A percentile compares a stretch with the other conserved stretches of the same genome.
phyloP scores from a whole-genome alignment of 345 rosid genomes.

The Eutrema heterophyllum region DNA sequence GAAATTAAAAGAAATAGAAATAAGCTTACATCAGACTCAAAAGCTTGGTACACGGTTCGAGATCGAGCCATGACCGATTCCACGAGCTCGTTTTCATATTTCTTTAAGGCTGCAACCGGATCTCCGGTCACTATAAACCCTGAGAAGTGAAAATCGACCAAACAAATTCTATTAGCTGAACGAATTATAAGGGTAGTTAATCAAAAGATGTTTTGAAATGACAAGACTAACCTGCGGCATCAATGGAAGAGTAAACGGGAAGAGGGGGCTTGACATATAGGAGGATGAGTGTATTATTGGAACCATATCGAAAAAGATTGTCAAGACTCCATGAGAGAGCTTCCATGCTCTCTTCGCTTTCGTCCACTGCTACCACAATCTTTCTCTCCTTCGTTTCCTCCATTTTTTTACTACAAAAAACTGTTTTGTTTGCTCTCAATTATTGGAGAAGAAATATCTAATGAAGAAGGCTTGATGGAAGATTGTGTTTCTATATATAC shows the following conservation, averaged over 20 bases:
- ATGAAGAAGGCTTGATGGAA: neutral
- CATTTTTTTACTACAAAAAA: neutral
- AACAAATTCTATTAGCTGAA: neutral
- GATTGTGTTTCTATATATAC: slow-evolving; percentile 18
- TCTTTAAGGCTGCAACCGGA: slow-evolving; percentile 41
- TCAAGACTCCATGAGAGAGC: slow-evolving; percentile 83
- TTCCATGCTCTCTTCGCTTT: slow-evolving; percentile 86
- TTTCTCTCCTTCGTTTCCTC: slow-evolving; percentile 33
- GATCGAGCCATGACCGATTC: slow-evolving; percentile 74
- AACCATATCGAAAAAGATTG: slow-evolving; percentile 43
- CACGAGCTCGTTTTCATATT: slow-evolving; percentile 48
- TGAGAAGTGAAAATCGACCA: slow-evolving; percentile 14
- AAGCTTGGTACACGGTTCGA: slow-evolving; percentile 49
- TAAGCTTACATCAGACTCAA: slow-evolving; percentile 6
- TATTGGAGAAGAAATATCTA: slow-evolving; percentile 16
- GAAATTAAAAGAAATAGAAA: neutral
- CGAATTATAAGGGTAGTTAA: neutral
- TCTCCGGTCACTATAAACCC: slow-evolving; percentile 57
- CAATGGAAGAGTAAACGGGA: slow-evolving; percentile 55
- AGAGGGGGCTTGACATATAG: slow-evolving; percentile 84
- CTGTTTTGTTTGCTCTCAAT: neutral
- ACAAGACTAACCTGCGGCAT: slow-evolving; percentile 49
- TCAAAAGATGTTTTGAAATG: neutral
- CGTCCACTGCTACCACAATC: slow-evolving; percentile 84
- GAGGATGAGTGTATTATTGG: slow-evolving; percentile 48